A percentile compares a stretch with the other conserved stretches of the same genome.
These are phyloP conservation scores for Torulaspora delbrueckii DNA, from an alignment of 805 yeast species.

Conservation along the genomic window DNA sequence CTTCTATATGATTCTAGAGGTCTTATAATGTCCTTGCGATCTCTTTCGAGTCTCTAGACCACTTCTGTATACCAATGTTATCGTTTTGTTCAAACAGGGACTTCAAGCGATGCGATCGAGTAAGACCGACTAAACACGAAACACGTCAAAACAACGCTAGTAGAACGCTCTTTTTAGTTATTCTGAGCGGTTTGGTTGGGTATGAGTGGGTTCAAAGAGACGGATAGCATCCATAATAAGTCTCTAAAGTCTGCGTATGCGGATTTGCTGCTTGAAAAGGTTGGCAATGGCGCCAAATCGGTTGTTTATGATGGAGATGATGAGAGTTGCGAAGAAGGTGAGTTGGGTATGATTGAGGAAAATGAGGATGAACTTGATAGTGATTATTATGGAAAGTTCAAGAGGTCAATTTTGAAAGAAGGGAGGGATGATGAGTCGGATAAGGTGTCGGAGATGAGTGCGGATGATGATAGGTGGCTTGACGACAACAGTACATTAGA, in stretches of 20 bases:
- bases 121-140: conserved; percentile 6
- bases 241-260: conserved; percentile 15
- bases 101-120: neutral
- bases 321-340: conserved; percentile 11
- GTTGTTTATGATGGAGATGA: conserved; percentile 7
- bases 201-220: conserved; percentile 5
- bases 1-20: neutral
- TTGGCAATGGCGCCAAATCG: conserved; percentile 10
- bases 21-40: neutral
- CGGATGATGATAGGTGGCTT: conserved; percentile 17
- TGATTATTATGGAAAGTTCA: conserved; percentile 11
- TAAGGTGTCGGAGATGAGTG: conserved; percentile 11
- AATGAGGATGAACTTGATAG: conserved; percentile 12
- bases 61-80: neutral
- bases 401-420: conserved; percentile 17
- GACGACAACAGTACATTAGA: conserved; percentile 19
- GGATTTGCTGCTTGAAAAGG: conserved; percentile 16
- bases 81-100: neutral
- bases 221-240: conserved; percentile 12
- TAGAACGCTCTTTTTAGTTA: neutral
- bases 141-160: conserved; percentile 2
- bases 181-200: neutral
- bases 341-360: conserved; percentile 16
- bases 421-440: conserved; percentile 12
- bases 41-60: neutral